phyloP scores from a whole-genome alignment of 306 rosid species.

The Datisca glomerata region DNA sequence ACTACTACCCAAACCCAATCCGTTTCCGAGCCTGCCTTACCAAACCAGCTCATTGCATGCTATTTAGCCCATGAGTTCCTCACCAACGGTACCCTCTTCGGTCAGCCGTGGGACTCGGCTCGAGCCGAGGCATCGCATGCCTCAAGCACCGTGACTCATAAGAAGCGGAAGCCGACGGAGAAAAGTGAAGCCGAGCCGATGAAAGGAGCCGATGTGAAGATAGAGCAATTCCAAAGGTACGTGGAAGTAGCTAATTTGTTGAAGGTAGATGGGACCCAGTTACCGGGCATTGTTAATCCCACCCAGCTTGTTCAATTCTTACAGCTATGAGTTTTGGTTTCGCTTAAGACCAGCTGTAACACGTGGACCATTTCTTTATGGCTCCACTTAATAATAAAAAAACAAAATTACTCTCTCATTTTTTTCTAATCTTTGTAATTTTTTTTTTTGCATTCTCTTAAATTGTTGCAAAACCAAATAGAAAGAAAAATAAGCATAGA shows the following conservation, averaged over 20 bases:
- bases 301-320: slow-evolving; percentile 59
- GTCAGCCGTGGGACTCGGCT: slow-evolving; percentile 39
- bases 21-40: neutral
- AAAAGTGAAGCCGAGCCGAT: slow-evolving; percentile 13
- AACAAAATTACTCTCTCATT: too few relatives aligned
- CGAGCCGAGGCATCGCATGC: too few relatives aligned
- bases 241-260: slow-evolving; percentile 53
- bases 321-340: slow-evolving; percentile 66
- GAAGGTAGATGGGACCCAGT: slow-evolving; percentile 43
- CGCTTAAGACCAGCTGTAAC: too few relatives aligned
- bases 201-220: slow-evolving; percentile 11
- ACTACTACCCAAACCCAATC: slow-evolving; percentile 16
- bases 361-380: too few relatives aligned
- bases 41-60: slow-evolving; percentile 64
- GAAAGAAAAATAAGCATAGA: too few relatives aligned
- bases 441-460: too few relatives aligned
- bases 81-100: slow-evolving; percentile 60
- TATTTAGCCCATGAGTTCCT: slow-evolving; percentile 85
- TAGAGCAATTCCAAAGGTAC: slow-evolving; percentile 36
- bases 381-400: too few relatives aligned
- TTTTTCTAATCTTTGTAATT: too few relatives aligned
- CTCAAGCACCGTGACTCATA: neutral
- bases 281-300: slow-evolving; percentile 75
- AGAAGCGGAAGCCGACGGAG: slow-evolving; percentile 3
- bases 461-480: too few relatives aligned